Conservation (phyloP, 441 rosid species). For the Adansonia gregorii region DNA sequence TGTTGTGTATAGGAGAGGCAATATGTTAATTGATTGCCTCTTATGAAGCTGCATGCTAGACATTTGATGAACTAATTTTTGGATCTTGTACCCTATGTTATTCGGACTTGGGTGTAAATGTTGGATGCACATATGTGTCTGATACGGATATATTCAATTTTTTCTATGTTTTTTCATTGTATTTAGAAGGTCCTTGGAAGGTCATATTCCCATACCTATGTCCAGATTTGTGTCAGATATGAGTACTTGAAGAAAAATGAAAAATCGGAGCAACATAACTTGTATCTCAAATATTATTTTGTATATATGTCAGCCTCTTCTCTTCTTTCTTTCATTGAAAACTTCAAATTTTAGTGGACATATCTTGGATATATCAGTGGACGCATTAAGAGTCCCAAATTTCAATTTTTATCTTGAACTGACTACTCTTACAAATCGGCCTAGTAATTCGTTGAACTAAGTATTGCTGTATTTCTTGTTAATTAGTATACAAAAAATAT, state of each 20-base stretch:
- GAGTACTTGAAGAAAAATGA: background rate
- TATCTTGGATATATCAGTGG: constrained; percentile 6
- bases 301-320: background rate
- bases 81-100: background rate
- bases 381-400: background rate
- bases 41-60: constrained; percentile 24
- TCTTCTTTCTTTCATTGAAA: background rate
- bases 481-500: background rate
- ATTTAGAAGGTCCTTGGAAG: background rate
- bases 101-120: background rate
- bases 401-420: background rate
- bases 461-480: background rate
- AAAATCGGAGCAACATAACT: background rate
- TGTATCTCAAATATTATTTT: background rate
- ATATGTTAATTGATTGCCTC: constrained; percentile 18
- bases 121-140: background rate
- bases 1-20: constrained; percentile 14
- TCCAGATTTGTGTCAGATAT: background rate
- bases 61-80: constrained; percentile 8
- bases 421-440: constrained; percentile 4
- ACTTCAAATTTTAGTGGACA: background rate
- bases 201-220: background rate
- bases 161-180: background rate
- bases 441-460: background rate
- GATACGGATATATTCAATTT: background rate